Conservation (phyloP, 805 yeast genomes). For the Brettanomyces anomalus region DNA sequence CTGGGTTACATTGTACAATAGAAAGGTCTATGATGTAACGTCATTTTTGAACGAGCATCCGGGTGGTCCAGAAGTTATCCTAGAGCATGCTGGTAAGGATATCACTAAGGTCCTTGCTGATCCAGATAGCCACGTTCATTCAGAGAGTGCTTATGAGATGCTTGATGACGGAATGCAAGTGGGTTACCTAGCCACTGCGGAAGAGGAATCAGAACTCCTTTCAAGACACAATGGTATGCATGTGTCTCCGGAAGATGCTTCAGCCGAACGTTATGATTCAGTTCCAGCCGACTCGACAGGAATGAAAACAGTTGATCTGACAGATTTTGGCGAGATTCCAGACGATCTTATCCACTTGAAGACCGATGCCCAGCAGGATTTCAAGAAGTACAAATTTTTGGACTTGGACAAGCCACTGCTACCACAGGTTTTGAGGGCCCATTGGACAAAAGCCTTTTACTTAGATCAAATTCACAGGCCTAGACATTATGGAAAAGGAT, state of each 20-base stretch:
- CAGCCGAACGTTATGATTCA: background rate
- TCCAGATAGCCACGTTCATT: conserved; percentile 60
- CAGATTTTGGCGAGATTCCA: conserved; percentile 58
- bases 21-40: conserved; percentile 82
- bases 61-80: conserved; percentile 51
- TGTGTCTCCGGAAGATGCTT: conserved; percentile 17
- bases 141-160: conserved; percentile 84
- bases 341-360: conserved; percentile 65
- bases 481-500: conserved; percentile 94
- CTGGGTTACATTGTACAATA: conserved; percentile 72
- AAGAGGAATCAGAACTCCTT: conserved; percentile 66
- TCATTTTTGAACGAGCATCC: conserved; percentile 66
- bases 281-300: conserved; percentile 10
- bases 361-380: conserved; percentile 72
- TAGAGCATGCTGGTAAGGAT: conserved; percentile 52
- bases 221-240: conserved; percentile 46
- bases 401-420: conserved; percentile 79
- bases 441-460: conserved; percentile 81
- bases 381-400: conserved; percentile 69
- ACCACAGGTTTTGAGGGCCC: conserved; percentile 66
- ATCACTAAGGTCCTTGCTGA: conserved; percentile 72
- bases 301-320: conserved; percentile 34
- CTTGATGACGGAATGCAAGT: conserved; percentile 76
- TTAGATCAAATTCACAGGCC: conserved; percentile 97
- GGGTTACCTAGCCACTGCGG: conserved; percentile 74